Evolutionary conservation across 2,329 filamentous ascomycete species (phyloP).

Genomic region (Exophiala lecanii-corni): DNA sequence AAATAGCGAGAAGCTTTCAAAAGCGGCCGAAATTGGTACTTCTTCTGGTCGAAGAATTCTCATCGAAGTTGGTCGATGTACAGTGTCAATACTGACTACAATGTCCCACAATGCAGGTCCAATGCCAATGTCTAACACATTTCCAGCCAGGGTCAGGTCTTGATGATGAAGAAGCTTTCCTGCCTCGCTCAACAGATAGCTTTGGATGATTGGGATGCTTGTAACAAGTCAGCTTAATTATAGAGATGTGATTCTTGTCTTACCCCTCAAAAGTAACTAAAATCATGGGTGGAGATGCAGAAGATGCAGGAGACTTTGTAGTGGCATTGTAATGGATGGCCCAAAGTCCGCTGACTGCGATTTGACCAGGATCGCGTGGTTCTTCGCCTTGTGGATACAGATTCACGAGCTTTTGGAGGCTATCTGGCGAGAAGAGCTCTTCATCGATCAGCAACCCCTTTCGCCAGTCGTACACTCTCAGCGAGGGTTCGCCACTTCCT

Average conservation of each 20-base stretch:
- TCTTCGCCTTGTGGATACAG: conserved; percentile 9
- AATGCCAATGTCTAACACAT: conserved; percentile 56
- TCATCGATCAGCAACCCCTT: conserved; percentile 51
- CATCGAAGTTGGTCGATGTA: conserved; percentile 46
- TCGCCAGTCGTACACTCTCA: conserved; percentile 81
- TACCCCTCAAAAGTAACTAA: conserved; percentile 59
- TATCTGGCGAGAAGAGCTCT: conserved; percentile 43
- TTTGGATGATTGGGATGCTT: conserved; percentile 63
- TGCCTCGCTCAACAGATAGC: conserved; percentile 53
- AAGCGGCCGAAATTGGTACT: conserved; percentile 6
- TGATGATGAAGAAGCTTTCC: conserved; percentile 48
- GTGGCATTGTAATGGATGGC: conserved; percentile 19
- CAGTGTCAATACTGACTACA: conserved; percentile 49
- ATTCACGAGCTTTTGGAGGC: conserved; percentile 14
- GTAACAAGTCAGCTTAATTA: conserved; percentile 39
- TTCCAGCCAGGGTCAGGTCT: conserved; percentile 57
- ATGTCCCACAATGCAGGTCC: conserved; percentile 31
- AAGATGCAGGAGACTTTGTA: conserved; percentile 13
- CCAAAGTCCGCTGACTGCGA: conserved; percentile 35
- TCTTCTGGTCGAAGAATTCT: conserved; percentile 9
- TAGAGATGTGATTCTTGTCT: conserved; percentile 25
- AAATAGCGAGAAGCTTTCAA: conserved; percentile 19
- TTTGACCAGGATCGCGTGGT: conserved; percentile 27
- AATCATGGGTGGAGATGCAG: conserved; percentile 13
- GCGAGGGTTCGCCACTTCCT: conserved; percentile 74